Evolutionary conservation across 106 monocot genomes (phyloP), one percentile per base, ranked within the genome.

Genomic region (Dendrobium chrysotoxum): DNA sequence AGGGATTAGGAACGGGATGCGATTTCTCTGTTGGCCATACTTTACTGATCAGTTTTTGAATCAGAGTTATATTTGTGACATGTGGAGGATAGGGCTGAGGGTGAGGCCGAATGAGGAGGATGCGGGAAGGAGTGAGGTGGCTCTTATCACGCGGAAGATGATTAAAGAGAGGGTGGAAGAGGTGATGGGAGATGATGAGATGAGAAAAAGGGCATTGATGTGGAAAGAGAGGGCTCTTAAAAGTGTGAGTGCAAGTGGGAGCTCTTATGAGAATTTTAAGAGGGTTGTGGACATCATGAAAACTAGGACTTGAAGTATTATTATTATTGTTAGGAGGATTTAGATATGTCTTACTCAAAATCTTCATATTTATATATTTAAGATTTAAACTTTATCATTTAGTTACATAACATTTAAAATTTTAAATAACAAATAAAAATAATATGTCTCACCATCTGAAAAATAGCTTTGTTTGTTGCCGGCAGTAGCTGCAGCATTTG

Each of bases 21-120:
- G 70, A 13, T 88, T 88, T 44, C 72, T 85, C 1, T 88, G 85
- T 25, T 88, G 85, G 85, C 85, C 88, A n/a, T 85, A 78, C 70
- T 88, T 85, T 46, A 68, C 61, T 1, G 85, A 88, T 54, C 82
- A 88, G 28, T 82, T 82, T 76, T 15, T 78, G 41, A 86, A 81
- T 53, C 53, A 85, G 46, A 79, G 80, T 54, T 89, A 81, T 57
- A 84, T 86, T n/a, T 84, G 83, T 31, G 81, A 81, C 46, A 66
- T 28, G 15, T 86, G 88, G 88, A 86, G 38, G 76, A 80, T 39
- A 5, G 80, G 80, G 5, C 25, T 80, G 41, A 67, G 67, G 23
- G 11, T 80, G 40, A 17, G 2, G 31, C 68, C 25, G 21, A 61
- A 66, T 45, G 70, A 61, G 21, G 21, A 61, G 6, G 21, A 8